Base-by-base conservation (phyloP, 768 basidiomycete species). In the Suillus brevipes region DNA sequence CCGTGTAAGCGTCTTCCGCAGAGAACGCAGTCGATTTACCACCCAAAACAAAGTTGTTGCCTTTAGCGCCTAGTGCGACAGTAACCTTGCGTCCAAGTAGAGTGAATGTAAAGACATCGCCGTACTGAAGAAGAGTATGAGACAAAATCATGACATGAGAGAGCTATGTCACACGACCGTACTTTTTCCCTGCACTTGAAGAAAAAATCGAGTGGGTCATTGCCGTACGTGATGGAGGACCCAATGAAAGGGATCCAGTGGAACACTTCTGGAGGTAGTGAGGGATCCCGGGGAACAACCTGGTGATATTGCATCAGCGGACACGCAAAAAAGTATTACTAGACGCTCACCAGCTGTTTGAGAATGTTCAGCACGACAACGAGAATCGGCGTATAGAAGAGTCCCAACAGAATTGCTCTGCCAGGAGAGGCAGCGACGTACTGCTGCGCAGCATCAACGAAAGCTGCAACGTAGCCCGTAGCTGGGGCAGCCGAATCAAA, bases 1-100 rank as follows among this genome's bases (percentile, higher is more conserved):
- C 93, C n/a, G 86, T 95, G 78, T 99, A 99, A 7, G 95, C 97
- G 68, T 95, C 95, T 79, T 99, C 97, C 1, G 97, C 97, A 52
- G 92, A 96, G 67, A 99, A 89, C 34, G 92, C 88, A 2, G 89
- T 88, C 37, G 93, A 88, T 80, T 95, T 97, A 31, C 97, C 97
- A 63, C 97, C 97, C 25, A 99, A 85, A 58, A 98, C 81, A 70
- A 97, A 91, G 79, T 99, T 95, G 78, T 92, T 97, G 25, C 97
- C 97, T 75, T 91, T 92, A 25, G 94, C 82, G 42, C 95, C 93
- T 25, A 99, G 84, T 3, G 94, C 89, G 60, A 96, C 95, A 2
- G 97, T 99, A 69, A 98, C 87, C 60, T 87, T 88, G 66, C 94
- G 88, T 47, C 97, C 97, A 62, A 98, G 79, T 9, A 99, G 79